phyloP scores from a whole-genome alignment of 495 filamentous ascomycete genomes.

The Collariella sp. region DNA sequence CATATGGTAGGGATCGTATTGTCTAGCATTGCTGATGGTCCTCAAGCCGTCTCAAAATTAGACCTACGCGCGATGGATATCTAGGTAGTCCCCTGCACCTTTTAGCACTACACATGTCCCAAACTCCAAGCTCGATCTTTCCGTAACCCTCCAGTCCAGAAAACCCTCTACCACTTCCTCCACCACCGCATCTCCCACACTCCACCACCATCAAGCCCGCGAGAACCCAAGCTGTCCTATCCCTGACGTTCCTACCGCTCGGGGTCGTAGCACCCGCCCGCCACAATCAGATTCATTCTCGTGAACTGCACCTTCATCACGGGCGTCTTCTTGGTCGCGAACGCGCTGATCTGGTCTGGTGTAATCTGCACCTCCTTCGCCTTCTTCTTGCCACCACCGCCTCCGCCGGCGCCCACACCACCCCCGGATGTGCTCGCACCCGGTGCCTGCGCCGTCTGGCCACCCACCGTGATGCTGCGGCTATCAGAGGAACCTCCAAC shows the following conservation, averaged over 20 bases:
- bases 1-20: not conserved
- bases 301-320: conserved; percentile 92
- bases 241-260: conserved; percentile 23
- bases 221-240: not conserved
- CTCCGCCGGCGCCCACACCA: conserved; percentile 35
- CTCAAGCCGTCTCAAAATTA: not conserved
- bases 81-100: not conserved
- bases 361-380: conserved; percentile 85
- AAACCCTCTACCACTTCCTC: not conserved
- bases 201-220: not conserved
- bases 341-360: conserved; percentile 85
- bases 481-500: conserved; percentile 38
- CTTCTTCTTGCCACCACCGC: conserved; percentile 63
- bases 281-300: conserved; percentile 82
- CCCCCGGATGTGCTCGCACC: conserved; percentile 20
- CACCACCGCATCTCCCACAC: not conserved
- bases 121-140: not conserved
- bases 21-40: not conserved
- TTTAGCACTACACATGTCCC: not conserved
- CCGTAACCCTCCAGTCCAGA: not conserved
- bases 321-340: conserved; percentile 90
- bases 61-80: not conserved
- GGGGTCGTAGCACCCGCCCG: conserved; percentile 68
- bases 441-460: conserved; percentile 22
- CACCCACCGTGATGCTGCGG: conserved; percentile 28